These are phyloP conservation scores for Alternaria triticimaculans DNA, from an alignment of 2,329 filamentous ascomycete genomes.

Conservation along the genomic window DNA sequence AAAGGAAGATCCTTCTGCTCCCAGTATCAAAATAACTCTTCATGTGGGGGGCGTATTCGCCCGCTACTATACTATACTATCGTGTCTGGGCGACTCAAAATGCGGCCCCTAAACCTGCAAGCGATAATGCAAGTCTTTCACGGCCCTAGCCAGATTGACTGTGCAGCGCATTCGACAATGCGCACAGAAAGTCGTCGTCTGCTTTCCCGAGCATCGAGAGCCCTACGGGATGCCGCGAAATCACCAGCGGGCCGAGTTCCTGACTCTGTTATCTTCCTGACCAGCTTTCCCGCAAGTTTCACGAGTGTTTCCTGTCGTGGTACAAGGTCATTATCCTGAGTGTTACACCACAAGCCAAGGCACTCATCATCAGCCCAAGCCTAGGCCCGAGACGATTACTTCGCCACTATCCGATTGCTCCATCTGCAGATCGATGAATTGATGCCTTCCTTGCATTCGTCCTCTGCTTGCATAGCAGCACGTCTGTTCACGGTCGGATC, in stretches of 20 bases:
- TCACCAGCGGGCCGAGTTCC: constrained; percentile 5
- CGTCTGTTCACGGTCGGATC: constrained; percentile 1
- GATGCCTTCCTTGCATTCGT: background rate
- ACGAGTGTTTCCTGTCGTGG: constrained; percentile 11
- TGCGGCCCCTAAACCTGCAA: background rate
- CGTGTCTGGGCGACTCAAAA: background rate
- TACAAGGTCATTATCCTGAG: constrained; percentile 6
- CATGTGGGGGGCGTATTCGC: background rate
- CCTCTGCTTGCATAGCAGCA: background rate
- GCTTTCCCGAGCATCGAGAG: background rate
- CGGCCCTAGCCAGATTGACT: background rate
- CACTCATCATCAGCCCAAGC: background rate
- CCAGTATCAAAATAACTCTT: background rate
- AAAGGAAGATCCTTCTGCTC: background rate
- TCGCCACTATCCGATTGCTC: constrained; percentile 4
- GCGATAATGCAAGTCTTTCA: background rate
- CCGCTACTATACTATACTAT: background rate
- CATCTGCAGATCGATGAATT: background rate
- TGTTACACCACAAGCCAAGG: constrained; percentile 6
- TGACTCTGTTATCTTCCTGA: background rate
- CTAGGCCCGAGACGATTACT: background rate
- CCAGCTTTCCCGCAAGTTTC: constrained; percentile 4
- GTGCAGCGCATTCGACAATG: background rate
- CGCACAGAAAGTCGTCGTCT: background rate
- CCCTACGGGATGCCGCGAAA: background rate